These are phyloP conservation scores for Fusarium musae DNA, from an alignment of 2,329 filamentous ascomycete species.

Conservation along the genomic window DNA sequence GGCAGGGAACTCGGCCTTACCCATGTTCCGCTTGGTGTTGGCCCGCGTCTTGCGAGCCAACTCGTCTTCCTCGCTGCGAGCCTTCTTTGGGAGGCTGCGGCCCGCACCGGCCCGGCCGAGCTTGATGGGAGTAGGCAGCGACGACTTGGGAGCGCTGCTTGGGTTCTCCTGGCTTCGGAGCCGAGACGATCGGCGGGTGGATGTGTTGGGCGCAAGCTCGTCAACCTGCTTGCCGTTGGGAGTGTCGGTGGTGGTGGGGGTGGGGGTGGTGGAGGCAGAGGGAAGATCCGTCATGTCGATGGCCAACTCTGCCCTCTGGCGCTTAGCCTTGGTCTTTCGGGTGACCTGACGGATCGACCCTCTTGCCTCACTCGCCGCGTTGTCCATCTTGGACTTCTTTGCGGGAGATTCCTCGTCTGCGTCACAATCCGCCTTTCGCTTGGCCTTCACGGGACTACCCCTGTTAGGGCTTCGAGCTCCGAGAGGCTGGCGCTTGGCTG, in stretches of 20 bases:
- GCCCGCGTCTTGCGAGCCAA: slow-evolving; percentile 48
- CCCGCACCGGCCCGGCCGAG: slow-evolving; percentile 43
- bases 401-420: slow-evolving; percentile 34
- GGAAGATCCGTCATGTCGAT: slow-evolving; percentile 32
- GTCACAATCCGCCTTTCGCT: slow-evolving; percentile 46
- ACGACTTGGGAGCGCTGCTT: slow-evolving; percentile 43
- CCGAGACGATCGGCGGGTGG: slow-evolving; percentile 50
- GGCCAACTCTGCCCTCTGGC: slow-evolving; percentile 20
- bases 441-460: slow-evolving; percentile 47
- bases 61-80: slow-evolving; percentile 48
- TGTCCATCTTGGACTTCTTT: slow-evolving; percentile 26
- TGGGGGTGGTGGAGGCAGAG: background rate
- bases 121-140: slow-evolving; percentile 51
- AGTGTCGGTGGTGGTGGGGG: background rate
- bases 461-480: slow-evolving; percentile 52
- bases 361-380: slow-evolving; percentile 2
- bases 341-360: background rate
- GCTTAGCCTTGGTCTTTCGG: slow-evolving; percentile 30
- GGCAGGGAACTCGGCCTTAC: slow-evolving; percentile 50
- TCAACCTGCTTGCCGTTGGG: slow-evolving; percentile 17
- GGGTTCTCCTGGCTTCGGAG: slow-evolving; percentile 40
- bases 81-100: slow-evolving; percentile 37
- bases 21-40: slow-evolving; percentile 52
- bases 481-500: slow-evolving; percentile 46
- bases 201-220: slow-evolving; percentile 15